Evolutionary conservation across 163 green algal species (phyloP).

Genomic region (Volvox carteri): DNA sequence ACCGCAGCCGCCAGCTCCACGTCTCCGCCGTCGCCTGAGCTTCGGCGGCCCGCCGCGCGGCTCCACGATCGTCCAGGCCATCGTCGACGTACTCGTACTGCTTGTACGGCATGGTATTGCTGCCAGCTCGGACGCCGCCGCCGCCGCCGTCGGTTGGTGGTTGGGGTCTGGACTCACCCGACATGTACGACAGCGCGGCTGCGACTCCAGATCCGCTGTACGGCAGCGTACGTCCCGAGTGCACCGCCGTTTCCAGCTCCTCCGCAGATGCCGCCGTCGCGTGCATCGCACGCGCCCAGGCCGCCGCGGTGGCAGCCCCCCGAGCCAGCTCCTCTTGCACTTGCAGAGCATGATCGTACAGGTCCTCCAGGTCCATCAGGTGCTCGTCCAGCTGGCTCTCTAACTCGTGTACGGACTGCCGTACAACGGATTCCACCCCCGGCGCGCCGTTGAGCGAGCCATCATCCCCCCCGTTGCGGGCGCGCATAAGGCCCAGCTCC

Average conservation of each 20-base stretch:
- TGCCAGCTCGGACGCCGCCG: background rate
- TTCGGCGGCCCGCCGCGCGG: too few species aligned
- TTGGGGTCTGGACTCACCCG: background rate
- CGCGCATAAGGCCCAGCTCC: too few species aligned
- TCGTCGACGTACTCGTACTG: slow-evolving; percentile 19
- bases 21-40: background rate
- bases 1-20: background rate
- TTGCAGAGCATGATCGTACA: slow-evolving; percentile 16
- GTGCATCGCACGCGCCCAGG: background rate
- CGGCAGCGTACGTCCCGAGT: background rate
- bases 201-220: background rate
- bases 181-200: background rate
- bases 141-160: background rate
- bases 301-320: background rate
- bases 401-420: too few species aligned
- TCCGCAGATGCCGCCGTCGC: background rate
- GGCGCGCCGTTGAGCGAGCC: too few species aligned
- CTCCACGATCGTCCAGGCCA: background rate
- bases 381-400: background rate
- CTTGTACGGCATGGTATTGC: too few species aligned
- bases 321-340: background rate
- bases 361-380: background rate
- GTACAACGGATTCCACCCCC: background rate
- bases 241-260: slow-evolving; percentile 1
- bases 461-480: too few species aligned